Evolutionary conservation across 2,329 filamentous ascomycete genomes (phyloP).

Genomic region (Tolypocladium inflatum): DNA sequence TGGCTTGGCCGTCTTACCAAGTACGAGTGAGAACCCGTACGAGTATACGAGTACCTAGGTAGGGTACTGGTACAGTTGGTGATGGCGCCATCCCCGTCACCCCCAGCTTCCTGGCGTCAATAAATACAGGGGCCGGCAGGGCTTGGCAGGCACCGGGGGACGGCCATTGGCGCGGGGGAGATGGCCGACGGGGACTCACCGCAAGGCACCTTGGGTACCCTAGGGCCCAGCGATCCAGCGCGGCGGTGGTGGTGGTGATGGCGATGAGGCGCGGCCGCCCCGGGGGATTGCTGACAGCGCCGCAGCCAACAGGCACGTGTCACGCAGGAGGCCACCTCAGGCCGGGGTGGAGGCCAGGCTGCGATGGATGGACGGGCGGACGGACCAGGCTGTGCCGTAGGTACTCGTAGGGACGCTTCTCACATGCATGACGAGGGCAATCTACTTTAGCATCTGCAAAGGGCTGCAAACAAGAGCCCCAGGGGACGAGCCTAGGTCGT

Average conservation of each 20-base stretch:
- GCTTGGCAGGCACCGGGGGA: constrained; percentile 2
- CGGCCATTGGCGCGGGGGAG: neutral
- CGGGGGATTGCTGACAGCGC: no score
- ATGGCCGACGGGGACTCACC: neutral
- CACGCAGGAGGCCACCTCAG: no score
- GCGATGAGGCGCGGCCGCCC: neutral
- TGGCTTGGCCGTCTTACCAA: neutral
- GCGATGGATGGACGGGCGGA: no score
- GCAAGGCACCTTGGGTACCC: no score
- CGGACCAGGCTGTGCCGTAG: no score
- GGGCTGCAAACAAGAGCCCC: neutral
- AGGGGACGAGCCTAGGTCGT: neutral
- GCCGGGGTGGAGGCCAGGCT: no score
- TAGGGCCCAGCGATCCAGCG: neutral
- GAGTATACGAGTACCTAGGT: no score
- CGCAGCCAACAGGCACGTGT: no score
- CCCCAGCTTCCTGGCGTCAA: neutral
- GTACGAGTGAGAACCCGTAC: no score
- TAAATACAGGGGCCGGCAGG: neutral
- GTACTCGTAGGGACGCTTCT: no score
- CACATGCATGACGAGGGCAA: neutral
- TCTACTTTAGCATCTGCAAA: neutral
- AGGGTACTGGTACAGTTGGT: neutral
- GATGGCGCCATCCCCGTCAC: neutral
- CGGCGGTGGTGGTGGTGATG: neutral